Evolutionary conservation across 148 eudicot species (phyloP).

Genomic region (Gaultheria prostrata): DNA sequence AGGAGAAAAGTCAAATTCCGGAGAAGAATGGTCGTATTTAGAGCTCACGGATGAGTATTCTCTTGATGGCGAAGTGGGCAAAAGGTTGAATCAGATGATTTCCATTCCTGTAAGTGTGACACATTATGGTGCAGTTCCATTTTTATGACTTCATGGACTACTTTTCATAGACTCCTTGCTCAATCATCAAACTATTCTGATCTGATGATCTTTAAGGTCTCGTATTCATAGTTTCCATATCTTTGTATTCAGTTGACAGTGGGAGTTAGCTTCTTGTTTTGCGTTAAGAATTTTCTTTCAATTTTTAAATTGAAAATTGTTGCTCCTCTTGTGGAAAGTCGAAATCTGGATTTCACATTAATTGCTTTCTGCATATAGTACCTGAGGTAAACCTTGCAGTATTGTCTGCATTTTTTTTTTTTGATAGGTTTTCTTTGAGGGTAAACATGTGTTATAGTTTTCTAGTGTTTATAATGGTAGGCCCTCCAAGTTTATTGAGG

Average conservation of each 20-base stretch:
- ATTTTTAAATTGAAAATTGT: neutral
- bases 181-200: neutral
- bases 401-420: neutral
- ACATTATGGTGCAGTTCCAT: neutral
- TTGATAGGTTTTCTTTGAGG: neutral
- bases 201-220: slow-evolving; percentile 5
- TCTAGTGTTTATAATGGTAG: neutral
- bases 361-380: slow-evolving; percentile 5
- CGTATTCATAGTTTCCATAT: neutral
- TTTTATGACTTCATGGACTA: slow-evolving; percentile 13
- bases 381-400: neutral
- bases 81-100: slow-evolving; percentile 68
- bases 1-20: slow-evolving; percentile 46
- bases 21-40: slow-evolving; percentile 54
- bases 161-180: slow-evolving; percentile 17
- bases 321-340: slow-evolving; percentile 13
- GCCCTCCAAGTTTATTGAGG: neutral
- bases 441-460: neutral
- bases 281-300: slow-evolving; percentile 3
- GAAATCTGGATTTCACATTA: neutral
- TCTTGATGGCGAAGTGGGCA: slow-evolving; percentile 76
- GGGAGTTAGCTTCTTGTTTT: neutral
- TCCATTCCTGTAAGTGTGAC: slow-evolving; percentile 57
- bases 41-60: slow-evolving; percentile 64
- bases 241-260: neutral